Conservation (phyloP, 2,329 filamentous ascomycete species). For the Aspergillus aculeatinus region DNA sequence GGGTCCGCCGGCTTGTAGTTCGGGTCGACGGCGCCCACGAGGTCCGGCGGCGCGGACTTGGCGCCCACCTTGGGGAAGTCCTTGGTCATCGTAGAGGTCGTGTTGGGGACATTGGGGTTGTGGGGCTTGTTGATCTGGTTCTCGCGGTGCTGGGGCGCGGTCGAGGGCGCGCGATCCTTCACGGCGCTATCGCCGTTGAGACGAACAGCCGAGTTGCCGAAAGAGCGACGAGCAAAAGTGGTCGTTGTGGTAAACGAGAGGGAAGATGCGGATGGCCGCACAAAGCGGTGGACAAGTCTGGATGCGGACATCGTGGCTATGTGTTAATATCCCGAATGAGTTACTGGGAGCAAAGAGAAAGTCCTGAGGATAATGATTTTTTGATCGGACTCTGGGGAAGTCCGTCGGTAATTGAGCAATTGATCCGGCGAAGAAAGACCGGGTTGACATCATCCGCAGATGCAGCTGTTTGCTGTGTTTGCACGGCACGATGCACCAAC, state of each 20-base stretch:
- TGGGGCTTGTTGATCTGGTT: slow-evolving; percentile 57
- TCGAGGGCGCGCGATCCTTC: slow-evolving; percentile 55
- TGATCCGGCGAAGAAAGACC: slow-evolving; percentile 18
- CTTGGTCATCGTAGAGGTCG: slow-evolving; percentile 62
- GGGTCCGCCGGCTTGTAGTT: slow-evolving; percentile 60
- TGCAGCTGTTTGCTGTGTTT: slow-evolving; percentile 39
- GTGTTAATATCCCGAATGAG: too few relatives aligned
- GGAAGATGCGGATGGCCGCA: slow-evolving; percentile 38
- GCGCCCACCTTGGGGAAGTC: slow-evolving; percentile 61
- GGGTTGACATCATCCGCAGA: slow-evolving; percentile 41
- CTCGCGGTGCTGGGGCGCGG: slow-evolving; percentile 54
- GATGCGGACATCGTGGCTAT: slow-evolving; percentile 46
- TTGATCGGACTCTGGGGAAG: not conserved
- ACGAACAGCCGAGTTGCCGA: slow-evolving; percentile 32
- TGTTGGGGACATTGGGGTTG: slow-evolving; percentile 65
- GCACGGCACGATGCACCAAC: slow-evolving; percentile 23
- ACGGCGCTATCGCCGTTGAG: slow-evolving; percentile 47
- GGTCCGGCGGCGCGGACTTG: slow-evolving; percentile 58
- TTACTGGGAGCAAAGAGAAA: not conserved
- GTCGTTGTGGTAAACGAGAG: slow-evolving; percentile 24
- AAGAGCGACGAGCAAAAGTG: slow-evolving; percentile 27
- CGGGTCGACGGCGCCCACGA: slow-evolving; percentile 57
- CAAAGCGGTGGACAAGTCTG: slow-evolving; percentile 46
- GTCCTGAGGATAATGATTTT: not conserved
- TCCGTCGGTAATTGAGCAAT: not conserved